Base-by-base conservation (phyloP, 768 basidiomycete species). In the Russula brevipes region DNA sequence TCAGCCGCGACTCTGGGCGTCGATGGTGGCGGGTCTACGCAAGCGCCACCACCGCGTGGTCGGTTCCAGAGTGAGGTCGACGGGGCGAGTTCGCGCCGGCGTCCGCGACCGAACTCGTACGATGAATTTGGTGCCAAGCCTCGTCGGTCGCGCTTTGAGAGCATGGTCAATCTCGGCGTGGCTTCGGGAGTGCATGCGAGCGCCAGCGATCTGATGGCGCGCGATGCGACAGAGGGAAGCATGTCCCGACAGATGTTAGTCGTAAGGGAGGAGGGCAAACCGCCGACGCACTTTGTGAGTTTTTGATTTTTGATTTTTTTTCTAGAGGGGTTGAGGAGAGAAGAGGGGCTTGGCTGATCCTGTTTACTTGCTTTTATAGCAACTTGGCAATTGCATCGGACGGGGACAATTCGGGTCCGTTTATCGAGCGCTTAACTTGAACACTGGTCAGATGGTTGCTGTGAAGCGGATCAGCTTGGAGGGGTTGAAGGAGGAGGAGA, bases 361-460 rank as follows among this genome's bases (percentile, higher is more conserved):
- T 33, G 1, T 4, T 31, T 24, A 24, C 24, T 24, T 24, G 24
- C 33, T n/a, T 57, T 46, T 49, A 36, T 71, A 98, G 96, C 94
- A 96, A 94, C 81, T 99, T 19, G 96, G 96, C 36, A 95, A 97
- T 74, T 95, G 93, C 73, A 96, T 99, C 66, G 96, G 96, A 2
- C 86, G 91, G 54, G 96, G 96, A 8, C 96, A 98, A 77, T 98
- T 98, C 73, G 96, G 96, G 35, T 85, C 94, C 9, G 96, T 98
- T 6, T 98, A 96, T 73, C 85, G 93, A 14, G 95, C 96, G 12
- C 80, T 99, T 61, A 95, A 99, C 73, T 77, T 98, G 73, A 88
- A 89, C 66, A 94, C 89, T 1, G 96, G 96, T 16, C 91, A 96
- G 74, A 96, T 92, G 85, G 94, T 96, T n/a, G 96, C 96, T n/a